Conservation (phyloP, 306 rosid genomes). For the Gastrolobium bilobum region DNA sequence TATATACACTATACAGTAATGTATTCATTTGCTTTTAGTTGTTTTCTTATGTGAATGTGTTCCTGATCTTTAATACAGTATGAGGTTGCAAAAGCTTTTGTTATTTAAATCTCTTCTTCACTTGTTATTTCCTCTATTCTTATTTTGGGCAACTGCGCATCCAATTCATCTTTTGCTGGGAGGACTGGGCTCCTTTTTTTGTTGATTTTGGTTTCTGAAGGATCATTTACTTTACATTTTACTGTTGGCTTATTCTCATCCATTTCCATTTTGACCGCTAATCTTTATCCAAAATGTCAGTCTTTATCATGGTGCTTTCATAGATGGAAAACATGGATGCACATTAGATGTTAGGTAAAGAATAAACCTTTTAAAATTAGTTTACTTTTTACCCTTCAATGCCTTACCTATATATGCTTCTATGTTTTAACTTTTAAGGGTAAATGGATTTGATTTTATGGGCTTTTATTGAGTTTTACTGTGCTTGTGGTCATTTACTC, state of each 20-base stretch:
- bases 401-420: background rate
- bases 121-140: background rate
- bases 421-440: background rate
- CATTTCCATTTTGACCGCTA: background rate
- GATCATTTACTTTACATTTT: background rate
- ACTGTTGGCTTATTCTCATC: background rate
- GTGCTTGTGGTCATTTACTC: slow-evolving; percentile 4
- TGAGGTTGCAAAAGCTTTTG: background rate
- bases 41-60: too few relatives aligned
- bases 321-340: background rate
- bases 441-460: background rate
- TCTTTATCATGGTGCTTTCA: background rate
- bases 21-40: too few relatives aligned
- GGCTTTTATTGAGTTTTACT: slow-evolving; percentile 7
- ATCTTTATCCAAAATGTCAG: background rate
- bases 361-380: background rate
- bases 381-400: background rate
- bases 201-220: background rate
- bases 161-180: background rate
- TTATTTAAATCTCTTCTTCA: background rate
- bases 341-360: background rate
- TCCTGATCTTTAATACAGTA: background rate
- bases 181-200: background rate
- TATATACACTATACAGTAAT: too few relatives aligned
- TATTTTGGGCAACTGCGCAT: background rate